Conservation (phyloP, 345 rosid species). For the Passiflora organensis region DNA sequence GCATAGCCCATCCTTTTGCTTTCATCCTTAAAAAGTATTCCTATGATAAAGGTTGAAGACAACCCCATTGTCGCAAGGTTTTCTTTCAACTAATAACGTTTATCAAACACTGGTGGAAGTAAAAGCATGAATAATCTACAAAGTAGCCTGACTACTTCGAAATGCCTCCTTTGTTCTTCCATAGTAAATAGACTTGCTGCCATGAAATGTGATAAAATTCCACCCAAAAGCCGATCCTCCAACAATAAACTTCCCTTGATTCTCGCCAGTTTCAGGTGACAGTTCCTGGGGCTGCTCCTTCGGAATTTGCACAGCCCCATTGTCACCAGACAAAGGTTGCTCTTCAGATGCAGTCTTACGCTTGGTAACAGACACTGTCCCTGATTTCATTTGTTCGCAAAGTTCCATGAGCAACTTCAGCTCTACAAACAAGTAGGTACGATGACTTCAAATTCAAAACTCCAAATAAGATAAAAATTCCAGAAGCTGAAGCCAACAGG, state of each 20-base stretch:
- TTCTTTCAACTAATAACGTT: conserved; percentile 3
- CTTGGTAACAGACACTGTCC: conserved; percentile 28
- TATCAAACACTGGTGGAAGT: background rate
- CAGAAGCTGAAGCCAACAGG: background rate
- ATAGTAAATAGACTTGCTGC: conserved; percentile 44
- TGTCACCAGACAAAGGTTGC: conserved; percentile 20
- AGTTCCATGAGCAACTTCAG: conserved; percentile 56
- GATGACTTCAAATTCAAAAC: background rate
- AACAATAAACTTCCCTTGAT: conserved; percentile 32
- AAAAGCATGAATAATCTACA: background rate
- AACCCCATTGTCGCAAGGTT: background rate
- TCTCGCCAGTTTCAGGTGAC: conserved; percentile 25
- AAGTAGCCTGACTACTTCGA: conserved; percentile 39
- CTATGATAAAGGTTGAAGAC: no score
- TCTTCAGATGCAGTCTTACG: conserved; percentile 24
- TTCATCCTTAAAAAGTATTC: background rate
- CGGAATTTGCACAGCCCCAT: conserved; percentile 26
- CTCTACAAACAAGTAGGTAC: conserved; percentile 39
- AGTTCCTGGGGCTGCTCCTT: conserved; percentile 24
- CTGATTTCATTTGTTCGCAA: conserved; percentile 48
- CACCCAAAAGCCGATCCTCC: conserved; percentile 93
- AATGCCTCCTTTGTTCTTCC: conserved; percentile 72
- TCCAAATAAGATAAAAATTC: background rate
- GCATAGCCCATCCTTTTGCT: no score
- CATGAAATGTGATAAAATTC: conserved; percentile 65